A percentile compares a stretch with the other conserved stretches of the same genome.
phyloP scores from a whole-genome alignment of 768 basidiomycete species.

The Pleurotus tuber-regium region DNA sequence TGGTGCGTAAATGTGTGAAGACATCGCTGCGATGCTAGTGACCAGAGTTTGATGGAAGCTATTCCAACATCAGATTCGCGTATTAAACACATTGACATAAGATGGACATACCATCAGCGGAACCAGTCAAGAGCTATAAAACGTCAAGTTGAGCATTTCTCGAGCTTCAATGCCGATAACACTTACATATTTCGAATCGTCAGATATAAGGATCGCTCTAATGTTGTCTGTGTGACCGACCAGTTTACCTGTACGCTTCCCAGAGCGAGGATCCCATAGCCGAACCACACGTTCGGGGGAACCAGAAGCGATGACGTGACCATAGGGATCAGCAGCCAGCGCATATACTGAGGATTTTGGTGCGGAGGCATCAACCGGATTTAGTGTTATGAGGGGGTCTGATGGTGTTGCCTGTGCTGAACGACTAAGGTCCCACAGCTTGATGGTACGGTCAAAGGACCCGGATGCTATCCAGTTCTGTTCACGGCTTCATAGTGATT shows the following conservation, averaged over 20 bases:
- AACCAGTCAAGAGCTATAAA: conserved; percentile 74
- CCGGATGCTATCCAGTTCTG: conserved; percentile 90
- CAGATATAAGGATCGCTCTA: conserved; percentile 82
- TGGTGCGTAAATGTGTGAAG: conserved; percentile 97
- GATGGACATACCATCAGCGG: conserved; percentile 59
- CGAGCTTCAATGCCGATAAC: neutral
- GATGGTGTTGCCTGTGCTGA: conserved; percentile 23
- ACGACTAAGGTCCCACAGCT: conserved; percentile 84
- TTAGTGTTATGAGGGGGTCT: conserved; percentile 61
- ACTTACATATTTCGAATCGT: conserved; percentile 88
- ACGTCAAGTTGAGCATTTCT: conserved; percentile 13
- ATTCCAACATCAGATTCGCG: neutral
- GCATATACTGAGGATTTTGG: conserved; percentile 79
- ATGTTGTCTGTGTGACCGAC: conserved; percentile 99
- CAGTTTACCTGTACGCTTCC: conserved; percentile 72
- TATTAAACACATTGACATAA: neutral
- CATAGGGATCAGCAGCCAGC: conserved; percentile 73
- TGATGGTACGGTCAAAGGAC: conserved; percentile 92
- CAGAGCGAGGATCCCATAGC: conserved; percentile 90
- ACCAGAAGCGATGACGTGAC: conserved; percentile 81
- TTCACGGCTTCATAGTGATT: conserved; percentile 49
- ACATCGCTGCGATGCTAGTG: conserved; percentile 81
- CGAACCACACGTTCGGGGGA: conserved; percentile 89
- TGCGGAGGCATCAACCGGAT: conserved; percentile 61
- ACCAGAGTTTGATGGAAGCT: conserved; percentile 94